A percentile compares a stretch with the other conserved stretches of the same genome.
These are phyloP conservation scores for Farysia itapuensis DNA, from an alignment of 1,284 basidiomycete species.

Conservation along the genomic window DNA sequence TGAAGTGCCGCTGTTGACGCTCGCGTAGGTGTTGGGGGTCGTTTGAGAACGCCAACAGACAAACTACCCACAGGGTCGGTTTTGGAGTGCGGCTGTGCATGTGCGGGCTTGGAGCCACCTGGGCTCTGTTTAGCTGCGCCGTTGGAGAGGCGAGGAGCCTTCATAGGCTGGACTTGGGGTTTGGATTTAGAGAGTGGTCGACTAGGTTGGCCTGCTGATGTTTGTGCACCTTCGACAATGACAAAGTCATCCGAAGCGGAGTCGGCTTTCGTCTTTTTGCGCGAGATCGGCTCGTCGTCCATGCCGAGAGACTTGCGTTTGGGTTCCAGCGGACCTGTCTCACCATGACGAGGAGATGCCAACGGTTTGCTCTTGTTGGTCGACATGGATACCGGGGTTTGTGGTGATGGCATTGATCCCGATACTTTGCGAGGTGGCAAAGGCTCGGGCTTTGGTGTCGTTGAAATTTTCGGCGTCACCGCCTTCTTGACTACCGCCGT, in stretches of 20 bases:
- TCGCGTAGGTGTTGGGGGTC: slow-evolving; percentile 6
- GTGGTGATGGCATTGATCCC: no score
- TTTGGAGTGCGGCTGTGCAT: not conserved
- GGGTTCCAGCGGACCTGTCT: no score
- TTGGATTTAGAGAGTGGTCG: not conserved
- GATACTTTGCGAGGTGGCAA: no score
- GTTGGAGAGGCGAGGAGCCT: not conserved
- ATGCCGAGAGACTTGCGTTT: not conserved
- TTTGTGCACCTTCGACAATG: not conserved
- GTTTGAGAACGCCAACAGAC: not conserved
- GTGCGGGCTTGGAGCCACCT: no score
- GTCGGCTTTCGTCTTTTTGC: not conserved
- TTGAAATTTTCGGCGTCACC: not conserved
- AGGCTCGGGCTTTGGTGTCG: not conserved
- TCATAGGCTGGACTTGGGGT: not conserved
- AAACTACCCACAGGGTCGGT: not conserved
- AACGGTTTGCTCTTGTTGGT: not conserved
- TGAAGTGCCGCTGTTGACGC: slow-evolving; percentile 2
- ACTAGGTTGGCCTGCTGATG: not conserved
- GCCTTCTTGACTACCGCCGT: not conserved
- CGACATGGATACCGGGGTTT: not conserved
- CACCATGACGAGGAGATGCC: no score
- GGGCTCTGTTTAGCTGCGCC: not conserved
- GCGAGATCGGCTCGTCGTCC: no score
- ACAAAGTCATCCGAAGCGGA: not conserved